phyloP scores from a whole-genome alignment of 257 asterid species.

The Avicennia marina region DNA sequence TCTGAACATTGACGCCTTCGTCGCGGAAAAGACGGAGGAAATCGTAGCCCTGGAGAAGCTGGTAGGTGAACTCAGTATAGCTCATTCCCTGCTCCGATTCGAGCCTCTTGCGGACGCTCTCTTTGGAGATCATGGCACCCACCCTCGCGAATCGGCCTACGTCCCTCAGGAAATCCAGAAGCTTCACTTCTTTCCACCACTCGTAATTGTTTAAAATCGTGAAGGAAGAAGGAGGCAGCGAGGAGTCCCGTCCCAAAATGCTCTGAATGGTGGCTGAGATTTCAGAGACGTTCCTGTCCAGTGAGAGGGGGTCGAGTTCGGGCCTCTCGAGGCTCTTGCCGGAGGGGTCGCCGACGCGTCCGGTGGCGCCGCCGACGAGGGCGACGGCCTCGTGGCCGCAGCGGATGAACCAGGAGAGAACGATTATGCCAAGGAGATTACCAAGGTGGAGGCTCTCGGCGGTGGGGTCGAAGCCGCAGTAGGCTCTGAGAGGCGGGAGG shows the following conservation, averaged over 20 bases:
- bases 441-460: slow-evolving; percentile 92
- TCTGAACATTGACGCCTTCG: slow-evolving; percentile 70
- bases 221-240: slow-evolving; percentile 21
- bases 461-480: slow-evolving; percentile 97
- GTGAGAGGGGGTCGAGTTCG: slow-evolving; percentile 45
- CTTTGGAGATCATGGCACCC: slow-evolving; percentile 87
- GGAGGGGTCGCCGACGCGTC: slow-evolving; percentile 89
- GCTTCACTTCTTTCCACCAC: slow-evolving; percentile 88
- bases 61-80: slow-evolving; percentile 85
- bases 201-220: slow-evolving; percentile 67
- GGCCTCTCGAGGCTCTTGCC: slow-evolving; percentile 85
- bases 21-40: slow-evolving; percentile 54
- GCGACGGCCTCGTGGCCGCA: slow-evolving; percentile 76
- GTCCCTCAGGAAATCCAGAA: slow-evolving; percentile 62
- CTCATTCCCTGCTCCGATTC: slow-evolving; percentile 89
- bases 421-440: slow-evolving; percentile 73
- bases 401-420: slow-evolving; percentile 90
- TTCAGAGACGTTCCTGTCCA: slow-evolving; percentile 46
- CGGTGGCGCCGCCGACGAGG: slow-evolving; percentile 92
- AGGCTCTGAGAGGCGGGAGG: slow-evolving; percentile 47
- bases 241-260: slow-evolving; percentile 37
- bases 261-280: slow-evolving; percentile 38
- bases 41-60: slow-evolving; percentile 80
- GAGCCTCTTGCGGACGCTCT: slow-evolving; percentile 73
- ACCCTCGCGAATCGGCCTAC: slow-evolving; percentile 77